Conservation (phyloP, 1,284 basidiomycete species). For the Gomphus sp. region DNA sequence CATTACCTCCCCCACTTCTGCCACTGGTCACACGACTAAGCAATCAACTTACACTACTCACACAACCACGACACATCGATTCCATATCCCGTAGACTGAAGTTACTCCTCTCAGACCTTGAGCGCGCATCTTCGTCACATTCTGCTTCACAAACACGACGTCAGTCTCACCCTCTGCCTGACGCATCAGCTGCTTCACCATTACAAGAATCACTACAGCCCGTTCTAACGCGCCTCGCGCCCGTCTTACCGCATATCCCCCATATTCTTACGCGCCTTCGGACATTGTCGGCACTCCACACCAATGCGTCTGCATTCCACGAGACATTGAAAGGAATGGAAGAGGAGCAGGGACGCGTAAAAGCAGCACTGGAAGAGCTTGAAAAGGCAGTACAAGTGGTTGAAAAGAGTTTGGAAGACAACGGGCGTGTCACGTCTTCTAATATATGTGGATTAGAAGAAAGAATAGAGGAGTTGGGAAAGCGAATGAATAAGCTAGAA, state of each 20-base stretch:
- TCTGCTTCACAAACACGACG: constrained; percentile 22
- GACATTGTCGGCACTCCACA: constrained; percentile 77
- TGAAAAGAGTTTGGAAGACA: constrained; percentile 69
- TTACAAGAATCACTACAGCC: constrained; percentile 65
- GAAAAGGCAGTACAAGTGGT: constrained; percentile 60
- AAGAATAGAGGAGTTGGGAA: constrained; percentile 47
- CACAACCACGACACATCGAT: constrained; percentile 94
- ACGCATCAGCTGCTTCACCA: constrained; percentile 21
- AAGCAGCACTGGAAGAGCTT: constrained; percentile 59
- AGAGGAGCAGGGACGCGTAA: constrained; percentile 55
- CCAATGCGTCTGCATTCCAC: constrained; percentile 74
- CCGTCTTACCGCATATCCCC: constrained; percentile 83
- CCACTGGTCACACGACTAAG: constrained; percentile 78
- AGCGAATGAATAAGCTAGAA: constrained; percentile 35
- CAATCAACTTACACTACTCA: constrained; percentile 78
- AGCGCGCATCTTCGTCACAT: constrained; percentile 57
- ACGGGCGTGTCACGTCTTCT: constrained; percentile 58
- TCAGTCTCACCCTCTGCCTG: constrained; percentile 24
- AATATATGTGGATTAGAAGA: constrained; percentile 67
- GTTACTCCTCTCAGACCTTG: constrained; percentile 85
- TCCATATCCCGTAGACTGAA: constrained; percentile 94
- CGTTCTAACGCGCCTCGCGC: constrained; percentile 75
- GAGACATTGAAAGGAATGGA: constrained; percentile 62
- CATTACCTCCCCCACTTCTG: constrained; percentile 72
- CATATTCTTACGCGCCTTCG: constrained; percentile 84